Conservation (phyloP, 1,284 basidiomycete genomes). For the Ganoderma multipileum region DNA sequence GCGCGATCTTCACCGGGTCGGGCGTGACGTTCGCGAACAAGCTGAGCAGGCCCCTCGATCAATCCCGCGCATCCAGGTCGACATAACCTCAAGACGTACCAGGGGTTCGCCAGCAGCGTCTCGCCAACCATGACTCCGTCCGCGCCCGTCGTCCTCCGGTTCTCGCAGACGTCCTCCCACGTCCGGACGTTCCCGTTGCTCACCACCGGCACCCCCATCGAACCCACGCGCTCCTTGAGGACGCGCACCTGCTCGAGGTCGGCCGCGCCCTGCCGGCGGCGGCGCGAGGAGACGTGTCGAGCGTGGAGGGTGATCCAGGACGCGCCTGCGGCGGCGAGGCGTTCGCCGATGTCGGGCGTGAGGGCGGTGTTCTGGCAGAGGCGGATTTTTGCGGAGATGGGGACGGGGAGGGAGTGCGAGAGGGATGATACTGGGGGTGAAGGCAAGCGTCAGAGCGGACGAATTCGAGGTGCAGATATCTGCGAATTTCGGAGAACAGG, state of each 20-base stretch:
- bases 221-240: conserved; percentile 55
- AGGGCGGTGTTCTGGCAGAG: conserved; percentile 51
- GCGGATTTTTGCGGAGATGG: conserved; percentile 66
- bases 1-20: conserved; percentile 66
- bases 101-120: conserved; percentile 67
- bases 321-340: conserved; percentile 66
- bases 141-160: conserved; percentile 63
- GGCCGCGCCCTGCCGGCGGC: conserved; percentile 72
- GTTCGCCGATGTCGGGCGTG: conserved; percentile 62
- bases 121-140: conserved; percentile 79
- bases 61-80: neutral
- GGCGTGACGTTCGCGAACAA: conserved; percentile 58
- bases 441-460: neutral
- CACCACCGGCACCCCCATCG: conserved; percentile 65
- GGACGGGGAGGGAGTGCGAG: conserved; percentile 62
- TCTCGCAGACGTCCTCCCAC: conserved; percentile 61
- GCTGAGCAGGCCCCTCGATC: conserved; percentile 38
- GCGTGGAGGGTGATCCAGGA: conserved; percentile 77
- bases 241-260: conserved; percentile 64
- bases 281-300: conserved; percentile 69
- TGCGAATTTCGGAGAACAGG: no score
- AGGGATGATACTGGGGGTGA: conserved; percentile 59
- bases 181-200: conserved; percentile 80
- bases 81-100: conserved; percentile 47
- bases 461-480: no score